Conservation (phyloP, 2,329 filamentous ascomycete species). For the Cytospora leucostoma region DNA sequence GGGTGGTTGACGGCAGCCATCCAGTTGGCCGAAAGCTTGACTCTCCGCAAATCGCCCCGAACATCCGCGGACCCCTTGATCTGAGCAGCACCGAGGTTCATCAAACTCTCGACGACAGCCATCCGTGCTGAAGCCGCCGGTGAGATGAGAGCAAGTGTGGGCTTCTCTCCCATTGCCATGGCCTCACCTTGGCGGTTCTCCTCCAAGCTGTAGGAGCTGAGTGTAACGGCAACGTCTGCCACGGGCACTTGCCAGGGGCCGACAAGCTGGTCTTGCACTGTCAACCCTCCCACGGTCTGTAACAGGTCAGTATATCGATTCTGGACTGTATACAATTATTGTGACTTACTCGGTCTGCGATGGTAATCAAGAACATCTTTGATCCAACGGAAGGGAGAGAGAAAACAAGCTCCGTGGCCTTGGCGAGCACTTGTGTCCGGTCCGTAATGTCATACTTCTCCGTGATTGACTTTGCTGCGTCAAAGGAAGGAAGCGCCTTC, state of each 20-base stretch:
- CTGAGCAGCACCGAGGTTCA: constrained; percentile 84
- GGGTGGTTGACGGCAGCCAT: constrained; percentile 96
- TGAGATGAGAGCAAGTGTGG: constrained; percentile 84
- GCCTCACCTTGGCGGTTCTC: constrained; percentile 81
- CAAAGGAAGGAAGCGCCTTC: constrained; percentile 68
- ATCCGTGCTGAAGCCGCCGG: constrained; percentile 89
- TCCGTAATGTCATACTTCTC: constrained; percentile 55
- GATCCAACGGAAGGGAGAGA: constrained; percentile 89
- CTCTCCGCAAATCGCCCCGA: constrained; percentile 71
- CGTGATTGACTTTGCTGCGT: constrained; percentile 65
- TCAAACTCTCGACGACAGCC: constrained; percentile 90
- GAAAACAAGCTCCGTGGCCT: constrained; percentile 81
- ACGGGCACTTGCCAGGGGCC: constrained; percentile 95
- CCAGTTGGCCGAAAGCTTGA: constrained; percentile 96
- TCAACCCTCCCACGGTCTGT: constrained; percentile 79
- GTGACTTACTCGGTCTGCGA: constrained; percentile 68
- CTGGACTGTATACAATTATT: not conserved
- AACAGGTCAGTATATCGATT: not conserved
- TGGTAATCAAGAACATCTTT: constrained; percentile 96
- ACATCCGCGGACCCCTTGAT: constrained; percentile 43
- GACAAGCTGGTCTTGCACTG: constrained; percentile 90
- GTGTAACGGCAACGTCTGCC: constrained; percentile 89
- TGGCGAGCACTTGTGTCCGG: constrained; percentile 34
- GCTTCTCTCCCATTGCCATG: constrained; percentile 97
- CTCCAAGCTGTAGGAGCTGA: constrained; percentile 70